phyloP scores from a whole-genome alignment of 2,329 filamentous ascomycete species.

The Pestalotiopsis sp. region DNA sequence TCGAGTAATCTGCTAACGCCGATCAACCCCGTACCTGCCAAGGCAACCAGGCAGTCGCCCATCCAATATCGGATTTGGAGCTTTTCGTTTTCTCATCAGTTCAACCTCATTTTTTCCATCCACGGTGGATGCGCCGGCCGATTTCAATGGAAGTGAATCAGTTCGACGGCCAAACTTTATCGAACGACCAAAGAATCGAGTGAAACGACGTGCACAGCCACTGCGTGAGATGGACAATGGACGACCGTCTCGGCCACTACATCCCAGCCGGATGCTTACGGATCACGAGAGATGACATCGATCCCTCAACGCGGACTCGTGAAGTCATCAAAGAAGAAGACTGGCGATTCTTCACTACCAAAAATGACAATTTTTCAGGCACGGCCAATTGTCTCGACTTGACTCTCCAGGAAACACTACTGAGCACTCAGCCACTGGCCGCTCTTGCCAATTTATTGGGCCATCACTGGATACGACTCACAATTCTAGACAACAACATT shows the following conservation, averaged over 20 bases:
- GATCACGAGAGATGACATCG: conserved; percentile 24
- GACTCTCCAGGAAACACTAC: conserved; percentile 26
- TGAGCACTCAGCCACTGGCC: conserved; percentile 24
- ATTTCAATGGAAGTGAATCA: neutral
- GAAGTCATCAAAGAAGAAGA: conserved; percentile 9
- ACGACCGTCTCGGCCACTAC: conserved; percentile 25
- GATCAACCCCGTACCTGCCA: neutral
- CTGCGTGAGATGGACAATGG: neutral
- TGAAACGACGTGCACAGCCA: neutral
- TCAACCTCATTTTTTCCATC: neutral
- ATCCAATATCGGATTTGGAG: neutral
- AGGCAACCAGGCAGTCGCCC: conserved; percentile 10
- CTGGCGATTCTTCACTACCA: conserved; percentile 30
- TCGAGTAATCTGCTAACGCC: neutral
- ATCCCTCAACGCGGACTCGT: conserved; percentile 18
- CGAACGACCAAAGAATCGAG: neutral
- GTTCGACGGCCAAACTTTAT: neutral
- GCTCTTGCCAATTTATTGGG: conserved; percentile 32
- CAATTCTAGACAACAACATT: conserved; percentile 34
- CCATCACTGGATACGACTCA: conserved; percentile 43
- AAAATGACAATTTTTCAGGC: conserved; percentile 18
- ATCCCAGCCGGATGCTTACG: conserved; percentile 42
- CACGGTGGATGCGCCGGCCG: neutral
- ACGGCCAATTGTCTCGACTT: neutral
- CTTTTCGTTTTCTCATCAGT: neutral